phyloP scores from a whole-genome alignment of 805 yeast species.

The Scheffersomyces ergatensis region DNA sequence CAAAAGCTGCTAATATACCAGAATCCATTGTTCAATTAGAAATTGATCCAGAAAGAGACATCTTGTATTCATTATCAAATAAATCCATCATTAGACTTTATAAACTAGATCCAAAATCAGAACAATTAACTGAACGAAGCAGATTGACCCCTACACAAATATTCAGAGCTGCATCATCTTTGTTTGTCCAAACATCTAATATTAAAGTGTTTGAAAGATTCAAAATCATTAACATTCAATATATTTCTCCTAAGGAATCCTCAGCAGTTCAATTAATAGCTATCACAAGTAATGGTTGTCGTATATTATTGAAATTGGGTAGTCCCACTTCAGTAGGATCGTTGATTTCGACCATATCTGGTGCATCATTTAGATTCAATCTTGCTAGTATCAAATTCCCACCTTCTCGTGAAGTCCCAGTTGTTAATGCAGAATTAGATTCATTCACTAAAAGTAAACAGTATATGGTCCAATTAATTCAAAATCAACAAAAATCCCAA shows the following conservation, averaged over 20 bases:
- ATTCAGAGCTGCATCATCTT: constrained; percentile 45
- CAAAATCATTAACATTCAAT: constrained; percentile 60
- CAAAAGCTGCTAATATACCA: constrained; percentile 25
- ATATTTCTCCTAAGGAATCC: constrained; percentile 64
- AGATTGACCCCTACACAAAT: constrained; percentile 45
- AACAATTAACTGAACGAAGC: constrained; percentile 33
- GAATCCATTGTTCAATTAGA: constrained; percentile 65
- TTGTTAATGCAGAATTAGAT: constrained; percentile 38
- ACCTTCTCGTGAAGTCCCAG: constrained; percentile 51
- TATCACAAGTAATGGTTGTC: constrained; percentile 77
- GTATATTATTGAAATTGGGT: constrained; percentile 62
- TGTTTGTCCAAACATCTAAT: constrained; percentile 56
- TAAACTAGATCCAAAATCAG: constrained; percentile 47
- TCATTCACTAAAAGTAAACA: constrained; percentile 40
- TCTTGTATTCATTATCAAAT: constrained; percentile 79
- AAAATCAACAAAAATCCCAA: constrained; percentile 48
- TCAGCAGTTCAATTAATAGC: constrained; percentile 72
- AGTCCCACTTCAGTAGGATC: constrained; percentile 16
- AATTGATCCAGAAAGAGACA: constrained; percentile 73
- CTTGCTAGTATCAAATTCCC: constrained; percentile 58
- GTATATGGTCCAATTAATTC: constrained; percentile 35
- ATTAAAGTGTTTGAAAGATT: constrained; percentile 48
- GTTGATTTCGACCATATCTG: constrained; percentile 12
- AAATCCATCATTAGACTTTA: constrained; percentile 81
- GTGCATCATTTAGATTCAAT: constrained; percentile 25